Evolutionary conservation across 768 basidiomycete species (phyloP), one percentile per base, ranked within the genome.

Genomic region (Hygrocybe punicea): DNA sequence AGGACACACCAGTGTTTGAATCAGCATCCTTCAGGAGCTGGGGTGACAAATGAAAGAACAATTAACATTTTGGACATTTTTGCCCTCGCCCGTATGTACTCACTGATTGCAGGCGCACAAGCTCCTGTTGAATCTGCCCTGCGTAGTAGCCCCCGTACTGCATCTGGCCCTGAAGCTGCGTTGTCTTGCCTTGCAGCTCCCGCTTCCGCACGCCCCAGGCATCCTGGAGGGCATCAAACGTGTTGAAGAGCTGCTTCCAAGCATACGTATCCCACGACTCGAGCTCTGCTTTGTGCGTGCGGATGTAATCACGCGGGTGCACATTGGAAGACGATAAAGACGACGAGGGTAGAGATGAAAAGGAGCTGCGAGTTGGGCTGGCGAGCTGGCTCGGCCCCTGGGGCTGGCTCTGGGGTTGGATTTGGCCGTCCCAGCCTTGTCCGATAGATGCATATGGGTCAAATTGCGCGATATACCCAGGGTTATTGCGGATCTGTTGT

Each of bases 261-360:
- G 85, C 72, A 56, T 80, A 82, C 6, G 70, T 36, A 62, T 90
- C 85, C 89, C 89, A 91, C 6, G 79, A 72, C 61, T 90, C 90
- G 24, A 92, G 75, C 66, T 84, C 82, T 0, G 74, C 65, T 61
- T 90, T 91, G 68, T 90, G 81, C 2, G 70, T 69, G 45, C 82
- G 83, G 54, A 91, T 82, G 60, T 78, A 82, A 45, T 88, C 82
- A 39, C 87, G 81, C 0, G 90, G 90, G 62, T 92, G 90, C 23
- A 72, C 75, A 23, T 79, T 72, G 7, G 78, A 70, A 2, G 71
- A 65, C 3, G 74, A 76, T 51, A 1, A 71, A 65, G 5, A 69
- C 66, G 6, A 42, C 11, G 39, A 42, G 16, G 39, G 19, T 11
- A 4, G 39, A 6, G 39, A 42, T 4, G 45, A 47, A 23, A 23